Percentiles rank a stretch among this genome's conserved stretches.
Evolutionary conservation across 2,329 filamentous ascomycete genomes (phyloP).

Genomic region (Hymenoscyphus repandus): DNA sequence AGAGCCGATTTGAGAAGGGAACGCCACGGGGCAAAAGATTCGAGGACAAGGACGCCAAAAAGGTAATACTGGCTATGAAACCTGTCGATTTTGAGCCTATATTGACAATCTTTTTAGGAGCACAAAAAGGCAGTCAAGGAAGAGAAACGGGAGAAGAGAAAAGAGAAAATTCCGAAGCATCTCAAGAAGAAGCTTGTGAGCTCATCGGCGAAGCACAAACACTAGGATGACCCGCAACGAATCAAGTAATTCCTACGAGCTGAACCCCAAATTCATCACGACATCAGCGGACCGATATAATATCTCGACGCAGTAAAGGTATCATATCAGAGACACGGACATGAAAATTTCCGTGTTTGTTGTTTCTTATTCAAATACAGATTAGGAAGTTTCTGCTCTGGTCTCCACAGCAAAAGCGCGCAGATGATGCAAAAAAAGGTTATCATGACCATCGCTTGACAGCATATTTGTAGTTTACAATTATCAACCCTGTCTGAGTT

Average conservation of each 20-base stretch:
- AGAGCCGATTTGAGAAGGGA: slow-evolving; percentile 58
- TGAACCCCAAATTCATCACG: neutral
- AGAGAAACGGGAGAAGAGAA: slow-evolving; percentile 87
- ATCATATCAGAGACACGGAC: too few relatives aligned
- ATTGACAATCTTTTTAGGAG: slow-evolving; percentile 33
- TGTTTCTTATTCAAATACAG: too few relatives aligned
- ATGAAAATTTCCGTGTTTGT: too few relatives aligned
- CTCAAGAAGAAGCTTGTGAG: slow-evolving; percentile 84
- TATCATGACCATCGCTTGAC: slow-evolving; percentile 10
- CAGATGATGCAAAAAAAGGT: slow-evolving; percentile 28
- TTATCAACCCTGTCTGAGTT: slow-evolving; percentile 7
- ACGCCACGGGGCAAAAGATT: slow-evolving; percentile 76
- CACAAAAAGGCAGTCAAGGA: slow-evolving; percentile 93
- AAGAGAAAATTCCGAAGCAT: slow-evolving; percentile 94
- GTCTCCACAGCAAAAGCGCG: slow-evolving; percentile 7
- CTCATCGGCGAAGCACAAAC: slow-evolving; percentile 34
- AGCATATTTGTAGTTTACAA: slow-evolving; percentile 18
- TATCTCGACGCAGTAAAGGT: neutral
- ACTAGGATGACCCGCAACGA: slow-evolving; percentile 19
- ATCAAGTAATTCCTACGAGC: neutral
- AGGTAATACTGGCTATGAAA: slow-evolving; percentile 40
- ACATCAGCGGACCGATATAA: neutral
- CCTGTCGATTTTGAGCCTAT: slow-evolving; percentile 5
- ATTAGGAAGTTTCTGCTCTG: too few relatives aligned
- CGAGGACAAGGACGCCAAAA: slow-evolving; percentile 87